These are phyloP conservation scores for Trichophyton schoenleinii DNA, from an alignment of 2,329 filamentous ascomycete genomes.

Conservation along the genomic window DNA sequence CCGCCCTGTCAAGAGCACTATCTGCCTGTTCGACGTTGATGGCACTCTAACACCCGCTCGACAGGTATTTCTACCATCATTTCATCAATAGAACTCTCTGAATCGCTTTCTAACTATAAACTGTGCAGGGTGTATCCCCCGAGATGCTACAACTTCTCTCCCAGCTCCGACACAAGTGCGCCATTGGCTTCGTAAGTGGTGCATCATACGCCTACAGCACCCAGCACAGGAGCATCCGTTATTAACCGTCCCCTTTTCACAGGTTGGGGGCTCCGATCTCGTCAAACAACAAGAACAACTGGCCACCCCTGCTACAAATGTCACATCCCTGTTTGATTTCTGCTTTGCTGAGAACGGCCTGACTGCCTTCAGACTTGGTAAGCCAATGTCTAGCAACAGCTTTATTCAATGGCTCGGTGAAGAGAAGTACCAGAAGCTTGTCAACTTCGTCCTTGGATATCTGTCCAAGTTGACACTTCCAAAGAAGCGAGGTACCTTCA, in stretches of 20 bases:
- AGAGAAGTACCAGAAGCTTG: conserved; percentile 53
- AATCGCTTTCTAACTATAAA: conserved; percentile 2
- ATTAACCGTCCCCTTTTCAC: conserved; percentile 10
- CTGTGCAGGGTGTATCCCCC: conserved; percentile 50
- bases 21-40: conserved; percentile 94
- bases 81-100: background rate
- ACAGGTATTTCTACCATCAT: conserved; percentile 41
- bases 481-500: conserved; percentile 53
- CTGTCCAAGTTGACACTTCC: conserved; percentile 50
- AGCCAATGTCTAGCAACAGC: conserved; percentile 60
- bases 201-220: background rate
- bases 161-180: conserved; percentile 69
- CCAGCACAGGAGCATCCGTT: background rate
- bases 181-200: conserved; percentile 59
- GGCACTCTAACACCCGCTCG: conserved; percentile 77
- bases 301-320: conserved; percentile 53
- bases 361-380: conserved; percentile 73
- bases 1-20: conserved; percentile 81
- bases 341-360: conserved; percentile 96
- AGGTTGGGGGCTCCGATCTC: conserved; percentile 78
- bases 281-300: conserved; percentile 94
- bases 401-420: conserved; percentile 93
- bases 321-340: conserved; percentile 87
- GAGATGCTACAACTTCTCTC: conserved; percentile 76
- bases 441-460: conserved; percentile 47